phyloP scores from a whole-genome alignment of 2,329 filamentous ascomycete species.

The Hymenotorrendiella dingleyae region DNA sequence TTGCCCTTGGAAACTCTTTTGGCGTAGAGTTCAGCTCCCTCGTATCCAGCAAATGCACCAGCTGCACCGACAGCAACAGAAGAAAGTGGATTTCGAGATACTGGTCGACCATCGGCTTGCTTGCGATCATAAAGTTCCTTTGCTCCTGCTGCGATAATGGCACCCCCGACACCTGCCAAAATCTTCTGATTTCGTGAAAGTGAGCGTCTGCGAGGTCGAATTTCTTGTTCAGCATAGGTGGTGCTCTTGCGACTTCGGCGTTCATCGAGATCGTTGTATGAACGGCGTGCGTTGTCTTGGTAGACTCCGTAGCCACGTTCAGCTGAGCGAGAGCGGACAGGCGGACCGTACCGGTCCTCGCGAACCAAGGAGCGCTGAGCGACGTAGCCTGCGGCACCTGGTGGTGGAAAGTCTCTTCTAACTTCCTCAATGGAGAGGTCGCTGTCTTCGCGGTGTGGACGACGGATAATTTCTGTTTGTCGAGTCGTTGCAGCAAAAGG shows the following conservation, averaged over 20 bases:
- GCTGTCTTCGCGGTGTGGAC: constrained; percentile 61
- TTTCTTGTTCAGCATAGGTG: constrained; percentile 53
- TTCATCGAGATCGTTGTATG: constrained; percentile 40
- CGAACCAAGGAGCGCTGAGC: constrained; percentile 22
- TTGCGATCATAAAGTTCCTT: constrained; percentile 62
- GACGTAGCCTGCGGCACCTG: constrained; percentile 20
- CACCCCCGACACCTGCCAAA: constrained; percentile 58
- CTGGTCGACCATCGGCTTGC: constrained; percentile 42
- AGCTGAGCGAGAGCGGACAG: constrained; percentile 58
- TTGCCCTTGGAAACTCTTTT: constrained; percentile 38
- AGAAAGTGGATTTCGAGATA: constrained; percentile 52
- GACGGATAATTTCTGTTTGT: constrained; percentile 51
- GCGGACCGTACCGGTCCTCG: constrained; percentile 30
- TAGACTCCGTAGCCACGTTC: constrained; percentile 56
- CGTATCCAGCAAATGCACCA: constrained; percentile 58
- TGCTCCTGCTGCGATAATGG: constrained; percentile 57
- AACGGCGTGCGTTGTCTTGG: constrained; percentile 43
- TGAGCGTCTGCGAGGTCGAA: constrained; percentile 41
- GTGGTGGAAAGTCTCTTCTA: constrained; percentile 75
- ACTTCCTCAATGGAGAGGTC: constrained; percentile 75
- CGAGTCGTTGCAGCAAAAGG: constrained; percentile 29
- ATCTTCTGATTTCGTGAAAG: constrained; percentile 61
- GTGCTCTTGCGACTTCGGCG: constrained; percentile 43
- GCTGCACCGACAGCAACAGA: constrained; percentile 58
- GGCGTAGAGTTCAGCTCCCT: constrained; percentile 57